Percentiles rank a stretch among this genome's conserved stretches.
phyloP scores from a whole-genome alignment of 768 basidiomycete genomes.

The Kwoniella sp. region DNA sequence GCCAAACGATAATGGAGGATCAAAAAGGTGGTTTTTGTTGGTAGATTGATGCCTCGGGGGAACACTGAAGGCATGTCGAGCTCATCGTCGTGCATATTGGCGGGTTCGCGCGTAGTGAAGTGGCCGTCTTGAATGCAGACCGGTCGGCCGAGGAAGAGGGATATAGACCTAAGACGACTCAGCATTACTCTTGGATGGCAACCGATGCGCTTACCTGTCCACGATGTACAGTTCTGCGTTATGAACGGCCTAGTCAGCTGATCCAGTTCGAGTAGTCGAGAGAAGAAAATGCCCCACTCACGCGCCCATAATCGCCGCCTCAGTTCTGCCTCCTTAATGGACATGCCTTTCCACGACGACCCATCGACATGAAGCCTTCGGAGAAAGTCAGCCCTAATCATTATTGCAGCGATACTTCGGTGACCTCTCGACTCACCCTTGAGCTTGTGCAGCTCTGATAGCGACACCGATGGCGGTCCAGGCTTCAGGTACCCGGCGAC shows the following conservation, averaged over 20 bases:
- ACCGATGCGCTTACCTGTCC: conserved; percentile 18
- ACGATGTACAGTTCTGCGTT: conserved; percentile 31
- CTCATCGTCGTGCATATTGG: conserved; percentile 35
- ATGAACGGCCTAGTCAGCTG: background rate
- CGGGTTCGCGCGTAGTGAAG: conserved; percentile 23
- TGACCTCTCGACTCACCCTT: conserved; percentile 25
- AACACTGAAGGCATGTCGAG: conserved; percentile 9
- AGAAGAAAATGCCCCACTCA: conserved; percentile 9
- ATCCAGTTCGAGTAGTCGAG: background rate
- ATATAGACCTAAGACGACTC: conserved; percentile 22
- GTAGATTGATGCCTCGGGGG: conserved; percentile 17
- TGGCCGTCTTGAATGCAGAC: conserved; percentile 35
- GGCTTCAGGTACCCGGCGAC: conserved; percentile 32
- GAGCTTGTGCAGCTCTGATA: conserved; percentile 34
- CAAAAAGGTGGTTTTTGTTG: conserved; percentile 34
- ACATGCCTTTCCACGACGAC: conserved; percentile 26
- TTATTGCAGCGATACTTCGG: background rate
- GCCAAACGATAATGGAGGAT: conserved; percentile 33
- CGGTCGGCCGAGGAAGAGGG: conserved; percentile 39
- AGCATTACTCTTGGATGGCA: background rate
- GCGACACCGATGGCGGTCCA: conserved; percentile 34
- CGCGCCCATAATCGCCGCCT: conserved; percentile 40
- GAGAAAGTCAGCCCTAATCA: background rate
- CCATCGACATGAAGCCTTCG: conserved; percentile 38
- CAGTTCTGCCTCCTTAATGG: conserved; percentile 32